These are phyloP conservation scores for Yamadazyma jaroonii DNA, from an alignment of 1,139 yeast genomes.

Conservation along the genomic window DNA sequence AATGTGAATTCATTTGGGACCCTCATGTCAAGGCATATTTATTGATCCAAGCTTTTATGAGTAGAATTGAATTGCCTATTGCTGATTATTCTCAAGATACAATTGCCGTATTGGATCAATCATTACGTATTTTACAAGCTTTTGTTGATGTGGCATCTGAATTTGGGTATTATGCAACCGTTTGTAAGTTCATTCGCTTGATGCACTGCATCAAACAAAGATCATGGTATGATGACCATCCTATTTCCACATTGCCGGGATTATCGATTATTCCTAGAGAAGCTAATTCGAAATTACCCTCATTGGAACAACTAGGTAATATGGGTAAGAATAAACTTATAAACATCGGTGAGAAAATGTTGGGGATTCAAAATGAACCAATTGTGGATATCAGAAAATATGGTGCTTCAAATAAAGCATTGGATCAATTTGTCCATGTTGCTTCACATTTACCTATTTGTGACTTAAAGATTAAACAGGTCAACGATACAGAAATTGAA, in stretches of 20 bases:
- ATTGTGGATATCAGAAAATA: conserved; percentile 20
- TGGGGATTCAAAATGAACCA: conserved; percentile 28
- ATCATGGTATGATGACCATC: conserved; percentile 79
- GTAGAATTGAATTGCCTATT: conserved; percentile 82
- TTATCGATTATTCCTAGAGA: conserved; percentile 29
- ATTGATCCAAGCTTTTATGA: conserved; percentile 82
- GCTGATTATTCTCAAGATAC: conserved; percentile 96
- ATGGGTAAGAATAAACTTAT: conserved; percentile 24
- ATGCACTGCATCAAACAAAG: conserved; percentile 92
- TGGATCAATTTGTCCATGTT: conserved; percentile 38
- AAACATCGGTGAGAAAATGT: conserved; percentile 27
- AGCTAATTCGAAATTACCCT: conserved; percentile 11
- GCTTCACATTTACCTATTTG: conserved; percentile 52
- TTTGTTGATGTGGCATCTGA: conserved; percentile 89
- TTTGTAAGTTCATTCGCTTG: conserved; percentile 56
- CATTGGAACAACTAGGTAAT: conserved; percentile 12
- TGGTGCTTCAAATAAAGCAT: conserved; percentile 17
- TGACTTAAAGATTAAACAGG: conserved; percentile 32
- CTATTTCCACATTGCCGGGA: conserved; percentile 73
- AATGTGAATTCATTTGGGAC: conserved; percentile 79
- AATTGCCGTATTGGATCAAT: conserved; percentile 87
- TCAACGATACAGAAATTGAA: conserved; percentile 27
- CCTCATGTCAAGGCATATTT: conserved; percentile 92
- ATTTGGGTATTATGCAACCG: conserved; percentile 65
- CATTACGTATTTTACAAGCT: conserved; percentile 91